Evolutionary conservation across 2,329 filamentous ascomycete species (phyloP), one percentile per base, ranked within the genome.

Genomic region (Dryadomyces sulphureus): DNA sequence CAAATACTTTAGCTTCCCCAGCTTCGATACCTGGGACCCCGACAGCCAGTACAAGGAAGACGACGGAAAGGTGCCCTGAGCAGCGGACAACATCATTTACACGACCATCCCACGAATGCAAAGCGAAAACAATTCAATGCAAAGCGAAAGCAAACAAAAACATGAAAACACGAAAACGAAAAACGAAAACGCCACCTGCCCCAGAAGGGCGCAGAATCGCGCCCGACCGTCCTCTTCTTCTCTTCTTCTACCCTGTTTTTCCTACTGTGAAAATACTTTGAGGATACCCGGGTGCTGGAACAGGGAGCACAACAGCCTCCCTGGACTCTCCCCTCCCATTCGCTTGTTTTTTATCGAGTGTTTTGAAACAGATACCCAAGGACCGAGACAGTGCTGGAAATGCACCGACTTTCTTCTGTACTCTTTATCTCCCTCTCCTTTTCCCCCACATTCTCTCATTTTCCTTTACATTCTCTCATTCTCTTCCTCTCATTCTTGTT

Each of bases 1-100:
- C 47, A 73, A 75, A 50, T 85, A 85, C 61, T 79, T 82, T 57
- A 84, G 80, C 65, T 85, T 85, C 58, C 81, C 81, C 16, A 81
- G 74, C 59, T 84, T 84, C 60, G 81, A 85, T 55, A 72, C 77
- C 49, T 84, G 79, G 67, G 72, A 74, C 38, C 65, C 65, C 19
- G 67, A 65, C 47, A 62, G 66, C 50, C 62, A 62, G 41, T 62
- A 66, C 24, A 63, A 64, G 36, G 64, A 66, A 48, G 64, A 67
- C 38, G 52, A 47, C 27, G 50, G 46, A 14, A 48, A 43, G n/a
- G 3, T 45, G 14, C n/a, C 46, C n/a, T 44, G 46, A 44, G 21
- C 42, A n/a, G 39, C 24, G 12, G 11, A 14, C 8, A 11, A 3
- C 4, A 16, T 5, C 22, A 20, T 16, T n/a, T 32, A 8, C 24